Evolutionary conservation across 257 asterid species (phyloP), one percentile per base, ranked within the genome.

Genomic region (Petunia secreta): DNA sequence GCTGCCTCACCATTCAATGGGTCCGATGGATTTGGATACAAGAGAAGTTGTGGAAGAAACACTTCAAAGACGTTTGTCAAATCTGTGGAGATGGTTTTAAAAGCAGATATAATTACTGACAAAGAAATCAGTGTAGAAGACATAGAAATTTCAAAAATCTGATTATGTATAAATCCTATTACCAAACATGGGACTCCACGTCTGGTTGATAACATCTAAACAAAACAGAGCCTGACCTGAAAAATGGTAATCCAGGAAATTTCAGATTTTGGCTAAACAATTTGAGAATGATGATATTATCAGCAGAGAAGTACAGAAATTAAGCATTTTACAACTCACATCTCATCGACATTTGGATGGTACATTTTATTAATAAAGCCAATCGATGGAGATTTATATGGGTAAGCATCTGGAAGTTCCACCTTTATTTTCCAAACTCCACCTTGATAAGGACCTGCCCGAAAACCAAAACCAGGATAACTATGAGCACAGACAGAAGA

Each of bases 181-280:
- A 95, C 99, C 99, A 63, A 94, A 94, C 99, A 94, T 96, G 75
- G 98, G 98, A 89, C 98, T 96, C 99, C 99, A 96, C 0, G 97
- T 92, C 91, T 96, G 98, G 85, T 91, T 94, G 83, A 94, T 96
- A 52, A 96, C 98, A 85, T 96, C 98, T 66, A 94, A 90, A 78
- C 99, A 96, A 84, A 96, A n/a, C 97, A 5, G 98, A 92, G 40
- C 99, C 98, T 0, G 98, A 94, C 96, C 99, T 96, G 92, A 62
- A 88, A 81, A 60, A 81, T 39, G 41, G 81, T 48, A 64, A 83
- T 57, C 80, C 60, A 13, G 25, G 6, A 62, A 60, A 15, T n/a
- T 74, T 68, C 46, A 38, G 75, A 38, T 81, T 46, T 48, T 15
- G 6, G 36, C 34, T 55, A 40, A 40, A 48, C 40, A 41, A 44